Base-by-base conservation (phyloP, 805 yeast genomes). In the Kregervanrija pseudodelftensis region DNA sequence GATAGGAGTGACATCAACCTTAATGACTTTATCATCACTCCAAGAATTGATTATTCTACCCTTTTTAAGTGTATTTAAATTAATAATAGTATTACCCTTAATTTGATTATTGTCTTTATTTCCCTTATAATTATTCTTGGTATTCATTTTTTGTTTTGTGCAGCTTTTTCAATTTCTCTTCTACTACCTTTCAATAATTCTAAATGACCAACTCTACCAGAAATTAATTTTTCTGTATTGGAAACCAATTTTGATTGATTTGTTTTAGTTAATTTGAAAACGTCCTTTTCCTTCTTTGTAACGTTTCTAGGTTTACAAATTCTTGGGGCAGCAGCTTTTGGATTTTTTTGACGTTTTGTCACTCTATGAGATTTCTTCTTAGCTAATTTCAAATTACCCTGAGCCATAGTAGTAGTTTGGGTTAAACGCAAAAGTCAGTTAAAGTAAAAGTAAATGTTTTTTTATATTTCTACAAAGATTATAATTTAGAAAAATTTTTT, bases 161-260 rank as follows among this genome's bases (percentile, higher is more conserved):
- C 13, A n/a, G 14, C 69, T 60, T 76, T 85, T 60, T 87, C 96
- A 13, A 86, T 47, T 55, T 85, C 79, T 67, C 95, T 79, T 70
- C 97, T 80, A 8, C 93, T 81, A 12, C 99, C 99, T 64, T 86
- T 89, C 51, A 91, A 69, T 35, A 91, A 62, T 67, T 91, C 99
- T 56, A 91, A 73, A 64, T 91, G 98, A 22, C 99, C 99, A 8
- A 91, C 97, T 61, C 91, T 76, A 45, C 95, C 74, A 2, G 97
- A 82, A 53, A 91, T 79, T 46, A 88, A 72, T 66, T 79, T 88
- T 66, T 91, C 99, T 3, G 98, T 91, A 9, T 44, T 47, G 8
- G 43, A 43, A 10, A 42, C 36, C 17, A 55, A 44, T 33, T 50
- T 51, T 2, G 56, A 52, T 31, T 45, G 50, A 42, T 78, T 85